Evolutionary conservation across 1,284 basidiomycete species (phyloP).

Genomic region (Cutaneotrichosporon sp.): DNA sequence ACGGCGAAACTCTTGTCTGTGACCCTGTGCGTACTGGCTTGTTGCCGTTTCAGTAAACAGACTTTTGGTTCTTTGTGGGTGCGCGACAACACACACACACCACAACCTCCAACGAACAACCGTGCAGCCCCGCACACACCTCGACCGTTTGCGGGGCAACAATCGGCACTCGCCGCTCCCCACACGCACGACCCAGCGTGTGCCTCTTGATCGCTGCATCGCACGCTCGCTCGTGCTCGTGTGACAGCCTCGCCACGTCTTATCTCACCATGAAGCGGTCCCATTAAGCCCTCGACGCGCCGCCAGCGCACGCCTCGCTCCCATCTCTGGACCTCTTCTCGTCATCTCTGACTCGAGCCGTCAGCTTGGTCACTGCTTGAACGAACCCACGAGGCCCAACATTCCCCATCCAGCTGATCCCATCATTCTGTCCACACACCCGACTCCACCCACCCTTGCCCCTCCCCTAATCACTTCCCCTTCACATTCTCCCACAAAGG

Average conservation of each 20-base stretch:
- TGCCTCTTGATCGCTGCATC: neutral
- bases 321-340: neutral
- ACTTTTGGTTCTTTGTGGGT: too few species aligned
- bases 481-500: neutral
- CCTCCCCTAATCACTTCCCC: neutral
- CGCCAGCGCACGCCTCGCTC: neutral
- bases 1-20: too few species aligned
- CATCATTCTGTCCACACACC: neutral
- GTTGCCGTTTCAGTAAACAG: too few species aligned
- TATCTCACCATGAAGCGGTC: neutral
- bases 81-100: too few species aligned
- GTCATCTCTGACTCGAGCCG: neutral
- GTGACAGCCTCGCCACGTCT: neutral
- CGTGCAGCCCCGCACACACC: neutral
- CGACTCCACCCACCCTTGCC: neutral
- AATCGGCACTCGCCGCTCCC: neutral
- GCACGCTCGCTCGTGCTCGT: conserved; percentile 1
- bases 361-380: neutral
- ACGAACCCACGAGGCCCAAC: neutral
- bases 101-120: too few species aligned
- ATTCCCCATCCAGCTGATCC: neutral
- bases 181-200: neutral
- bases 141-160: neutral
- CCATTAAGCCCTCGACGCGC: conserved; percentile 1
- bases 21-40: too few species aligned